Evolutionary conservation across 139 green algal species (phyloP).

Genomic region (Ettlia oleoabundans): DNA sequence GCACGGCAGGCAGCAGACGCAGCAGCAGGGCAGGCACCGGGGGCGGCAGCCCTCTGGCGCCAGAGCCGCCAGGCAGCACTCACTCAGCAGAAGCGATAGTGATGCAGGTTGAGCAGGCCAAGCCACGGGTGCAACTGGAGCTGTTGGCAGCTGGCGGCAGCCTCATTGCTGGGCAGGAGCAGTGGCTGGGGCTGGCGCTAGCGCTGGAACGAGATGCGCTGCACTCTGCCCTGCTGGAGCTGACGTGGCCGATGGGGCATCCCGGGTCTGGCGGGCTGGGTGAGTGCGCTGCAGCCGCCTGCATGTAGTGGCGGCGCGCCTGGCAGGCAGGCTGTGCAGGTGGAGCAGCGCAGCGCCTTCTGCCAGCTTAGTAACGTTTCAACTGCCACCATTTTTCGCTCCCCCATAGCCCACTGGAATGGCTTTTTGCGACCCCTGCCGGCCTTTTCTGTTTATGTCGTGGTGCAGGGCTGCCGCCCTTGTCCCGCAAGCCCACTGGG

Average conservation of each 20-base stretch:
- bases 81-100: conserved; percentile 36
- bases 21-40: background rate
- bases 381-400: too few species aligned
- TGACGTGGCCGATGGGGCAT: conserved; percentile 22
- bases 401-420: too few species aligned
- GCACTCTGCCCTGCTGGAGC: conserved; percentile 6
- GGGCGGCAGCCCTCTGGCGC: background rate
- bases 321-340: too few species aligned
- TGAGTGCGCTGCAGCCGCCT: too few species aligned
- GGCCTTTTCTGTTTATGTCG: too few species aligned
- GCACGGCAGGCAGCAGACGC: background rate
- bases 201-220: conserved; percentile 48
- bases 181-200: conserved; percentile 64
- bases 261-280: background rate
- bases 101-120: conserved; percentile 38
- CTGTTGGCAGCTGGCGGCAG: conserved; percentile 27
- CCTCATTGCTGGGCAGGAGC: conserved; percentile 51
- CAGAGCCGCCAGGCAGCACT: background rate
- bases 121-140: conserved; percentile 33
- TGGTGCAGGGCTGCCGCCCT: background rate
- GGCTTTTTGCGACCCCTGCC: background rate
- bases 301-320: too few species aligned
- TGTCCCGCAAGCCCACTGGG: background rate
- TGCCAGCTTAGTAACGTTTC: background rate
- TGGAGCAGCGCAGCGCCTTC: too few species aligned